These are phyloP conservation scores for Papiliotrema laurentii DNA, from an alignment of 1,284 basidiomycete species.

Conservation along the genomic window DNA sequence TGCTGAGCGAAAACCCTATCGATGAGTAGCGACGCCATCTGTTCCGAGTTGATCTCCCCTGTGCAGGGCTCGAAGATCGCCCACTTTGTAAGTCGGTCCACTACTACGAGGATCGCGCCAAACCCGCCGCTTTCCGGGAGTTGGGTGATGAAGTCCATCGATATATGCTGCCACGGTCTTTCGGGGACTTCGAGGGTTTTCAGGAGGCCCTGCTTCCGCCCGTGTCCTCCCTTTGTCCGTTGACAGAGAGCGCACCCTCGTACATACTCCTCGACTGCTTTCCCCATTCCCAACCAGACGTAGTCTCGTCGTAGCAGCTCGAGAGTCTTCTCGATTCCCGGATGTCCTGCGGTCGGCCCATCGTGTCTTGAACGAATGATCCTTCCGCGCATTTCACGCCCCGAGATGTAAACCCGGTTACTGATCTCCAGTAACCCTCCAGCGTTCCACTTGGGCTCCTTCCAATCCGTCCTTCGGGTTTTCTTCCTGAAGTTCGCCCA, in stretches of 20 bases:
- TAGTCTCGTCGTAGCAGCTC: slow-evolving; percentile 23
- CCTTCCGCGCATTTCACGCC: no score
- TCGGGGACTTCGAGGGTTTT: slow-evolving; percentile 46
- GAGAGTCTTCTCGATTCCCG: slow-evolving; percentile 47
- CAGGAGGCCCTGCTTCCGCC: slow-evolving; percentile 42
- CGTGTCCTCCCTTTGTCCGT: slow-evolving; percentile 43
- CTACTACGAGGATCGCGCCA: slow-evolving; percentile 50
- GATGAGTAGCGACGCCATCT: slow-evolving; percentile 9
- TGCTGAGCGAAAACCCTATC: slow-evolving; percentile 12
- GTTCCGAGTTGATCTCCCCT: slow-evolving; percentile 10
- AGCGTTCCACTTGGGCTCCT: no score
- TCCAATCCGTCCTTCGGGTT: no score
- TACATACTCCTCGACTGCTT: slow-evolving; percentile 26
- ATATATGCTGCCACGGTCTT: slow-evolving; percentile 49
- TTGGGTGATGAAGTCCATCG: slow-evolving; percentile 52
- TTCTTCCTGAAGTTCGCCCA: no score
- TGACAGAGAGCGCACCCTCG: slow-evolving; percentile 48
- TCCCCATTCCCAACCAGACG: slow-evolving; percentile 25
- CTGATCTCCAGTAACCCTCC: no score
- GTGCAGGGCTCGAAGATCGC: slow-evolving; percentile 43
- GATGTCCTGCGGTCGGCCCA: slow-evolving; percentile 45
- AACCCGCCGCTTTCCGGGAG: slow-evolving; percentile 47
- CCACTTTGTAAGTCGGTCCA: slow-evolving; percentile 28
- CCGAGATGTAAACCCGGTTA: no score
- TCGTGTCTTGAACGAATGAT: slow-evolving; percentile 44